Percentiles rank a stretch among this genome's conserved stretches.
These are phyloP conservation scores for Trebouxia sp. DNA, from an alignment of 139 green algal species.

Conservation along the genomic window DNA sequence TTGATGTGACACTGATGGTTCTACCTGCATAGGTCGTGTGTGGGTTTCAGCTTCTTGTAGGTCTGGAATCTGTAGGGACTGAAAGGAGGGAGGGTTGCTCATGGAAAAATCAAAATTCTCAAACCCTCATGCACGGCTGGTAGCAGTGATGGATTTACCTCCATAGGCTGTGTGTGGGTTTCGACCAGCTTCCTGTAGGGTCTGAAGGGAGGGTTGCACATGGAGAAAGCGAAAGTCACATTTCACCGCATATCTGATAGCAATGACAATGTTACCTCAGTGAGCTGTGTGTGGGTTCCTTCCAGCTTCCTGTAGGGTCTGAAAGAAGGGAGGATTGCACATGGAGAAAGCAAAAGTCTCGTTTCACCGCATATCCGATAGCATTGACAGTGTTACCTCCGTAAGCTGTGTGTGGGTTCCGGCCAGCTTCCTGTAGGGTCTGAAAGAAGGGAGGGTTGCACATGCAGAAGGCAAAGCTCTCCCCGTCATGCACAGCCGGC, in stretches of 20 bases:
- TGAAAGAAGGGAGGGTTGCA: conserved; percentile 99
- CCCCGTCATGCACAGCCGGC: conserved; percentile 35
- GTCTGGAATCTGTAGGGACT: too few relatives aligned
- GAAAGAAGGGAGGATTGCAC: conserved; percentile 90
- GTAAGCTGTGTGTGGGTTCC: conserved; percentile 84
- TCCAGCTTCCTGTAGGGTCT: conserved; percentile 75
- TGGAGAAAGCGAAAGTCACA: too few relatives aligned
- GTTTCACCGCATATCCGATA: background rate
- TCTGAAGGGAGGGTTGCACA: too few relatives aligned
- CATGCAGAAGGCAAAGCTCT: conserved; percentile 82
- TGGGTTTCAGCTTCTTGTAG: too few relatives aligned
- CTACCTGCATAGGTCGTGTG: too few relatives aligned
- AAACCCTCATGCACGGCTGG: too few relatives aligned
- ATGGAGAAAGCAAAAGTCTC: conserved; percentile 80
- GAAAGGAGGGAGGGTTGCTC: too few relatives aligned
- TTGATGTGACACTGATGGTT: too few relatives aligned
- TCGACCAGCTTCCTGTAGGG: conserved; percentile 68
- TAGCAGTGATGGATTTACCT: conserved; percentile 25
- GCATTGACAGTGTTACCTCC: conserved; percentile 49
- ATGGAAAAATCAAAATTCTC: too few relatives aligned
- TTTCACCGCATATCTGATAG: background rate
- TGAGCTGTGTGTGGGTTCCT: conserved; percentile 83
- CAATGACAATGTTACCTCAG: conserved; percentile 48
- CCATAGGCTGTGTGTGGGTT: conserved; percentile 85
- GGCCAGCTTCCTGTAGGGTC: conserved; percentile 68